Percentiles rank a stretch among this genome's conserved stretches.
phyloP scores from a whole-genome alignment of 345 rosid genomes.

The Microthlaspi erraticum region DNA sequence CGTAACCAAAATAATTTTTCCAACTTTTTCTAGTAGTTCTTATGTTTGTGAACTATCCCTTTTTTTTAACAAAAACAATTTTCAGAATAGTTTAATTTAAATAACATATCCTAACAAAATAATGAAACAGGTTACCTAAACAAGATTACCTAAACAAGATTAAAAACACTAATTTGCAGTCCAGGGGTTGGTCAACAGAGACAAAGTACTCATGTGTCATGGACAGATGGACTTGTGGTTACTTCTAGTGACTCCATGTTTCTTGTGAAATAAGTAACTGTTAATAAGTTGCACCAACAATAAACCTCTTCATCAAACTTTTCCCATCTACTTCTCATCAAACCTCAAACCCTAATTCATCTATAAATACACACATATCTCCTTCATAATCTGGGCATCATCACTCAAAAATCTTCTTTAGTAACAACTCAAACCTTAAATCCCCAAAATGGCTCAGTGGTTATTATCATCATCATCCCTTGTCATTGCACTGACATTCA shows the following conservation, averaged over 20 bases:
- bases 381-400: slow-evolving; percentile 30
- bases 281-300: slow-evolving; percentile 35
- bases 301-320: background rate
- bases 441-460: slow-evolving; percentile 22
- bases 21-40: no score
- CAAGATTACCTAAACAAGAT: background rate
- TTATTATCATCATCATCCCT: slow-evolving; percentile 23
- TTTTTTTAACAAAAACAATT: background rate
- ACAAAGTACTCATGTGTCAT: background rate
- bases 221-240: background rate
- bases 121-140: background rate
- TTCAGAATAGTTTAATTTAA: background rate
- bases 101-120: background rate
- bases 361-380: slow-evolving; percentile 27
- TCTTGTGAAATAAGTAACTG: slow-evolving; percentile 27
- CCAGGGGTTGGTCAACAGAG: slow-evolving; percentile 1
- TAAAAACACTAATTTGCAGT: background rate
- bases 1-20: no score
- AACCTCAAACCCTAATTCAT: slow-evolving; percentile 24
- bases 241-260: slow-evolving; percentile 5
- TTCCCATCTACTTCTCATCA: slow-evolving; percentile 31
- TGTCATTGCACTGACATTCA: slow-evolving; percentile 39
- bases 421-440: background rate
- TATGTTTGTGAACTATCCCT: no score
- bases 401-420: slow-evolving; percentile 10